Evolutionary conservation across 306 rosid species (phyloP).

Genomic region (Quercus bicolor): DNA sequence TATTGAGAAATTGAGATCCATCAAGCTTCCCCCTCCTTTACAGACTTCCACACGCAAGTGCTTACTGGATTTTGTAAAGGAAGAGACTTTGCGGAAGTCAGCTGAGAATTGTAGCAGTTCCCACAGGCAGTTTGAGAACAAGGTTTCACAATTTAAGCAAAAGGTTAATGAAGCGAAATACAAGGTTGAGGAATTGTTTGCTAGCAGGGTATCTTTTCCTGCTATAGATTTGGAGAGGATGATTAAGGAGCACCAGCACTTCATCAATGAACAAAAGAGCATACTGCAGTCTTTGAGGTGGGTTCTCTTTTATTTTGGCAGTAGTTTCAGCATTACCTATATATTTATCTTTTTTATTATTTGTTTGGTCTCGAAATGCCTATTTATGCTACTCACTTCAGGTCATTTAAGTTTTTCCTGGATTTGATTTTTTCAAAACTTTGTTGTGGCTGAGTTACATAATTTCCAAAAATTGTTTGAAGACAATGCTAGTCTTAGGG

Average conservation of each 20-base stretch:
- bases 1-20: conserved; percentile 61
- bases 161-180: conserved; percentile 58
- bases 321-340: background rate
- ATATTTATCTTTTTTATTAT: background rate
- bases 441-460: background rate
- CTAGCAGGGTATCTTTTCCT: conserved; percentile 42
- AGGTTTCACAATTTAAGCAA: conserved; percentile 77
- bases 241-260: conserved; percentile 63
- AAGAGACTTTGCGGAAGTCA: conserved; percentile 72
- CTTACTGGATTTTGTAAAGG: conserved; percentile 90
- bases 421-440: conserved; percentile 4
- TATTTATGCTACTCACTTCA: background rate
- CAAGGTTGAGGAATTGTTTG: conserved; percentile 74
- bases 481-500: background rate
- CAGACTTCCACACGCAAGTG: conserved; percentile 58
- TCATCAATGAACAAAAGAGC: conserved; percentile 70
- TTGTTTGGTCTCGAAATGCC: background rate
- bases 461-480: background rate
- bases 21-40: conserved; percentile 76
- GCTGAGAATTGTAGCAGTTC: conserved; percentile 75
- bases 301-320: conserved; percentile 21
- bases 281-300: conserved; percentile 98
- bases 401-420: background rate
- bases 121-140: conserved; percentile 89
- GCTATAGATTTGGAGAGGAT: conserved; percentile 47